Evolutionary conservation across 169 alveolate species (phyloP).

Genomic region (Prorocentrum cordatum): DNA sequence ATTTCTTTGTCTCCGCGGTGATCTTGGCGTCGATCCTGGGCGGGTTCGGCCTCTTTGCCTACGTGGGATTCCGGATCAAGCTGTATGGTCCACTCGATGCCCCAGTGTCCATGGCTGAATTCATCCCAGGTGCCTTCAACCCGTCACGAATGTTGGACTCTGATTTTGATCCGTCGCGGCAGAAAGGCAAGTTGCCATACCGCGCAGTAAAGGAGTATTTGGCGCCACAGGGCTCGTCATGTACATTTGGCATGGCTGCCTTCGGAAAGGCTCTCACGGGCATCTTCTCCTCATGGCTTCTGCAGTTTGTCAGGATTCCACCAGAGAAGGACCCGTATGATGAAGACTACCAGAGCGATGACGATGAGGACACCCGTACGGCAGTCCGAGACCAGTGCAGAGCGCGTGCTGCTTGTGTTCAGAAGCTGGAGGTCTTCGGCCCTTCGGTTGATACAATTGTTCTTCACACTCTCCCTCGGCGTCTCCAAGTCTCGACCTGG

Average conservation of each 20-base stretch:
- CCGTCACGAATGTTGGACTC: conserved; percentile 32
- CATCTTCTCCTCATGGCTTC: conserved; percentile 23
- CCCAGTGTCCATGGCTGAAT: conserved; percentile 17
- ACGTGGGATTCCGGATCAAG: conserved; percentile 14
- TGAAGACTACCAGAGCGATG: conserved; percentile 36
- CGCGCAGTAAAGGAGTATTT: neutral
- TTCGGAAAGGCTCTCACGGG: conserved; percentile 11
- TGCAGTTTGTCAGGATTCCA: conserved; percentile 21
- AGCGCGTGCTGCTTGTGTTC: too few species aligned
- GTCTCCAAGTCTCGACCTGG: too few species aligned
- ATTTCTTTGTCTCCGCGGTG: neutral
- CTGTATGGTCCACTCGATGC: conserved; percentile 21
- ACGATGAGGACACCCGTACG: conserved; percentile 32
- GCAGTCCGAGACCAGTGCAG: conserved; percentile 24
- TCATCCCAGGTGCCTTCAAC: conserved; percentile 37
- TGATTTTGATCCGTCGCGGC: conserved; percentile 43
- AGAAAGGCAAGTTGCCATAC: conserved; percentile 32
- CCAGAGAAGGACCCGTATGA: conserved; percentile 38
- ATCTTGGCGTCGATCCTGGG: neutral
- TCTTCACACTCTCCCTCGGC: too few species aligned
- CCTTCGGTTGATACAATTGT: too few species aligned
- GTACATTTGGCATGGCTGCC: neutral
- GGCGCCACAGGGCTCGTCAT: neutral
- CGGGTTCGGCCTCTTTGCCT: conserved; percentile 4
- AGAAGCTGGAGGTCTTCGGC: too few species aligned